Evolutionary conservation across 2,329 filamentous ascomycete genomes (phyloP).

Genomic region (Alternaria sp.): DNA sequence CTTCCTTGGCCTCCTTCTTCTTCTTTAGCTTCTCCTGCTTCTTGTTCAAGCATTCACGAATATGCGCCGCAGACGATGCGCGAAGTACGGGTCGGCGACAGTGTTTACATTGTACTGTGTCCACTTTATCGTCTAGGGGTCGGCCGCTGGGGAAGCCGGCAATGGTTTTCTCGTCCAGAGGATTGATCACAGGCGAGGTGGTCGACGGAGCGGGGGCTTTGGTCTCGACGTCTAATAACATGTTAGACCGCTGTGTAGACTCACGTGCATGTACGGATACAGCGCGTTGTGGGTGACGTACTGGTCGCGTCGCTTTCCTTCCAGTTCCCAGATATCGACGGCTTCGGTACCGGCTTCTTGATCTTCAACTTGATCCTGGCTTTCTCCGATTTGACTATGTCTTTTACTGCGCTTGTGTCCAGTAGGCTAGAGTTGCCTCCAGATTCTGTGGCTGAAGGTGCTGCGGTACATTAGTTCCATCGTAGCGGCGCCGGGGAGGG

Average conservation of each 20-base stretch:
- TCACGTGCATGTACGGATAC: background rate
- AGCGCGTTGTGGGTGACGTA: slow-evolving; percentile 43
- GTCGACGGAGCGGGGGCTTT: slow-evolving; percentile 28
- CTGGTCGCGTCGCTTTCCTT: slow-evolving; percentile 69
- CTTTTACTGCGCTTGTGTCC: slow-evolving; percentile 38
- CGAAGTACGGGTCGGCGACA: slow-evolving; percentile 89
- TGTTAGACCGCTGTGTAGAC: slow-evolving; percentile 8
- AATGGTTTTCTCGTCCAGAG: slow-evolving; percentile 76
- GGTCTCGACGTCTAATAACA: slow-evolving; percentile 30
- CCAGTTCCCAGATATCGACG: slow-evolving; percentile 73
- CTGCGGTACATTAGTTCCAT: slow-evolving; percentile 30
- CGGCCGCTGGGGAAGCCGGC: slow-evolving; percentile 82
- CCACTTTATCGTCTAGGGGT: slow-evolving; percentile 78
- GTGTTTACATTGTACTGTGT: slow-evolving; percentile 84
- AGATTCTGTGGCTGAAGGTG: slow-evolving; percentile 30
- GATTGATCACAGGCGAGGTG: slow-evolving; percentile 54
- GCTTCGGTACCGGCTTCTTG: slow-evolving; percentile 67
- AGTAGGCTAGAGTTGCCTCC: slow-evolving; percentile 26
- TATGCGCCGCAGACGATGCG: slow-evolving; percentile 76
- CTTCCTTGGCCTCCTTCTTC: slow-evolving; percentile 68
- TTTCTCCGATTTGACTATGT: slow-evolving; percentile 47
- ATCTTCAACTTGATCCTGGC: slow-evolving; percentile 54
- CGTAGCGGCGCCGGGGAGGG: slow-evolving; percentile 17
- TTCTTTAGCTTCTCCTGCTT: slow-evolving; percentile 72
- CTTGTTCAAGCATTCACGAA: slow-evolving; percentile 80